phyloP scores from a whole-genome alignment of 495 filamentous ascomycete genomes.

The Cercophora sp. region DNA sequence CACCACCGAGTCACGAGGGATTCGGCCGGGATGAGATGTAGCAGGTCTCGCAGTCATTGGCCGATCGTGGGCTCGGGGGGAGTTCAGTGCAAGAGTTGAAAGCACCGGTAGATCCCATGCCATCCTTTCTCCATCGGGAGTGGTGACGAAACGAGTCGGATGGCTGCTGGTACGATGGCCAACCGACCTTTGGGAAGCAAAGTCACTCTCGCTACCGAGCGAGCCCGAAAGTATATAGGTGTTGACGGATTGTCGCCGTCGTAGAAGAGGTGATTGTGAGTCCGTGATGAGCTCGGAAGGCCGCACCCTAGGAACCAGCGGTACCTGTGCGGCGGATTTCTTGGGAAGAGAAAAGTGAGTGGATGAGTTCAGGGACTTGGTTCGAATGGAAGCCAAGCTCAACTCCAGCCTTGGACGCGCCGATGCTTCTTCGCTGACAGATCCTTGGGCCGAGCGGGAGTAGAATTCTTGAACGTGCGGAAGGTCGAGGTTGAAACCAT shows the following conservation, averaged over 20 bases:
- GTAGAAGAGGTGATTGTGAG: background rate
- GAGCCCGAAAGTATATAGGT: slow-evolving; percentile 14
- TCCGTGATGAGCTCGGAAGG: slow-evolving; percentile 1
- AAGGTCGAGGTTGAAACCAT: slow-evolving; percentile 28
- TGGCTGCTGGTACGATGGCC: background rate
- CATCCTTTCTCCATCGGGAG: background rate
- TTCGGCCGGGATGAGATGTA: background rate
- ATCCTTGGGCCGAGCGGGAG: slow-evolving; percentile 8
- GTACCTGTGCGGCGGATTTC: slow-evolving; percentile 9
- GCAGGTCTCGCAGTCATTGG: slow-evolving; percentile 8
- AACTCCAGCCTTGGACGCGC: no score
- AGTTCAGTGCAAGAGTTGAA: background rate
- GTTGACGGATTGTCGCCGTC: slow-evolving; percentile 21
- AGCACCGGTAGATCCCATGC: slow-evolving; percentile 5
- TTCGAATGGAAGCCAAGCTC: slow-evolving; percentile 20
- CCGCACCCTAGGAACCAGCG: background rate
- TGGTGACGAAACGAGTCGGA: background rate
- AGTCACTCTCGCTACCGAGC: background rate
- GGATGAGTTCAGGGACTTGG: slow-evolving; percentile 18
- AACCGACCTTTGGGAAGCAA: background rate
- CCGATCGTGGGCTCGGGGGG: slow-evolving; percentile 2
- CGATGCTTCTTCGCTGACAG: background rate
- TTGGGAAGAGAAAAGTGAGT: slow-evolving; percentile 16
- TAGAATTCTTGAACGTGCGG: slow-evolving; percentile 31
- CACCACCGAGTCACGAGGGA: slow-evolving; percentile 20